Evolutionary conservation across 805 yeast genomes (phyloP).

Genomic region (Candida ipomoeae): DNA sequence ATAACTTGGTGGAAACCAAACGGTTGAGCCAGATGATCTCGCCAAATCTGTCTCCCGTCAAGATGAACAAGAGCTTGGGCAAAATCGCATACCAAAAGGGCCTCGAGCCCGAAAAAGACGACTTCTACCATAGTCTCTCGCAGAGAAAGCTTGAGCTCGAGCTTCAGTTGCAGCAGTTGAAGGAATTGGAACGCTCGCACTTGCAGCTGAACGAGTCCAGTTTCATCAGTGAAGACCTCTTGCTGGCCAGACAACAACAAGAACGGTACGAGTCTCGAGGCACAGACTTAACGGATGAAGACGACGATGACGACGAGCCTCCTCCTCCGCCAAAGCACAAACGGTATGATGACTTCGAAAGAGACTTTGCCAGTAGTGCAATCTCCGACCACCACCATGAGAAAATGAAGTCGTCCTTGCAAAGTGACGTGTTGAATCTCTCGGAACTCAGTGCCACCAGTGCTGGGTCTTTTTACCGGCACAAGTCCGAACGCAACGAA

Average conservation of each 20-base stretch:
- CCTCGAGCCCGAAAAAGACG: constrained; percentile 10
- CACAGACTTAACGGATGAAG: constrained; percentile 31
- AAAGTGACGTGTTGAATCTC: constrained; percentile 43
- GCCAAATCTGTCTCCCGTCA: constrained; percentile 22
- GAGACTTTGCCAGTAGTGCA: constrained; percentile 9
- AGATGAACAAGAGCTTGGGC: background rate
- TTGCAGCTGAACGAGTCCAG: constrained; percentile 22
- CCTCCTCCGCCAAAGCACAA: constrained; percentile 37
- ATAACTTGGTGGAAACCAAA: constrained; percentile 11
- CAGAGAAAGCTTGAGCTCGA: constrained; percentile 37
- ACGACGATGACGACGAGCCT: constrained; percentile 21
- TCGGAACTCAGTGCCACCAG: constrained; percentile 86
- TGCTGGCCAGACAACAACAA: constrained; percentile 23
- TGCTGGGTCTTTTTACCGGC: constrained; percentile 80
- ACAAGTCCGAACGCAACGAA: constrained; percentile 47
- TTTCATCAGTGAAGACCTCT: constrained; percentile 33
- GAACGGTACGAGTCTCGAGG: constrained; percentile 15
- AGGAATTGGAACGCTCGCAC: constrained; percentile 24
- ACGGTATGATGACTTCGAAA: constrained; percentile 29
- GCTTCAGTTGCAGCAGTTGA: constrained; percentile 33
- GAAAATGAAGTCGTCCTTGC: constrained; percentile 37
- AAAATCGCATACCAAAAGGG: background rate
- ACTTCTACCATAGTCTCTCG: constrained; percentile 21
- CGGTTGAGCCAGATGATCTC: constrained; percentile 15
- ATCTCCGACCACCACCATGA: constrained; percentile 24